phyloP scores from a whole-genome alignment of 345 rosid species.

The Euphorbia pulcherrima region DNA sequence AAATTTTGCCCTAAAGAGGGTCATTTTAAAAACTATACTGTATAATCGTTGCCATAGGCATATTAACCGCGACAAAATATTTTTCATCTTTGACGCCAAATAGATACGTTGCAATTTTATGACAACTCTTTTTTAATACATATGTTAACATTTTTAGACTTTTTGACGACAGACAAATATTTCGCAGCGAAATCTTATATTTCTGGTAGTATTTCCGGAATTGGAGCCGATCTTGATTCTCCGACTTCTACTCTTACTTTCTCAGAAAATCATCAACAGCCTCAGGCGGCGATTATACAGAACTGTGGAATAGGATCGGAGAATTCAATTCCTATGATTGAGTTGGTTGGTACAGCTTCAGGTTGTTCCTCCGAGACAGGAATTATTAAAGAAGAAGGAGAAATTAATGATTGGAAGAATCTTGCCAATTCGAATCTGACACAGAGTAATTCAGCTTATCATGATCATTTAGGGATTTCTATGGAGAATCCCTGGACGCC shows the following conservation, averaged over 20 bases:
- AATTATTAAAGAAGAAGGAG: conserved; percentile 52
- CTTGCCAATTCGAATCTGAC: conserved; percentile 22
- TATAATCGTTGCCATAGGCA: too few relatives aligned
- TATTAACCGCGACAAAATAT: too few relatives aligned
- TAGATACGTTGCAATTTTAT: too few relatives aligned
- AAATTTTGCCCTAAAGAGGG: too few relatives aligned
- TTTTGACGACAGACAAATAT: too few relatives aligned
- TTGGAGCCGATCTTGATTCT: conserved; percentile 54
- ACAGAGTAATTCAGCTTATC: conserved; percentile 28
- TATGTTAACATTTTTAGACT: too few relatives aligned
- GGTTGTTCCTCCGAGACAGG: conserved; percentile 44
- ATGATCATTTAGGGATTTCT: conserved; percentile 42
- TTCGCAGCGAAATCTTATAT: too few relatives aligned
- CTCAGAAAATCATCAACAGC: conserved; percentile 41
- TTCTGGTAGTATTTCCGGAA: conserved; percentile 32
- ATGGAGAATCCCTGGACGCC: conserved; percentile 45
- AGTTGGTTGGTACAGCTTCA: conserved; percentile 49
- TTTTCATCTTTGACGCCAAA: too few relatives aligned
- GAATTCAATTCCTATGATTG: conserved; percentile 38
- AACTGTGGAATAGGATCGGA: conserved; percentile 21
- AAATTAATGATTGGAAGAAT: conserved; percentile 51
- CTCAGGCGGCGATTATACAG: conserved; percentile 20
- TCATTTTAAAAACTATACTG: too few relatives aligned
- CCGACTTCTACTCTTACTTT: conserved; percentile 84
- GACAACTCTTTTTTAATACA: too few relatives aligned